These are phyloP conservation scores for Umbelopsis isabellina DNA, from an alignment of 192 early-diverging fungal genomes.

Conservation along the genomic window DNA sequence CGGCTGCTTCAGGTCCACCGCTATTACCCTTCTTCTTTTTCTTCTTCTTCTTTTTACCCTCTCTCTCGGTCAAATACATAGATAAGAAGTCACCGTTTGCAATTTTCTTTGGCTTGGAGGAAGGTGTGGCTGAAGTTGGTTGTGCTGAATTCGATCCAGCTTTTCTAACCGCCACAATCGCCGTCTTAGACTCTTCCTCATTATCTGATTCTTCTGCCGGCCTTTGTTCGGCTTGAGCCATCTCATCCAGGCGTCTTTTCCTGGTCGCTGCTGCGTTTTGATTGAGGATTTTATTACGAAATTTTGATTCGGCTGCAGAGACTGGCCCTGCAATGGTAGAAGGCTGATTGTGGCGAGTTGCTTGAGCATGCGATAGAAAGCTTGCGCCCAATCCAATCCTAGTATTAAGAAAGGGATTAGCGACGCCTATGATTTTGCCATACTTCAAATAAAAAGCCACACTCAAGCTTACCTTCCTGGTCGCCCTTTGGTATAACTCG, in stretches of 20 bases:
- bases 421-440: background rate
- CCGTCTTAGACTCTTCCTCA: slow-evolving; percentile 42
- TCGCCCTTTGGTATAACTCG: slow-evolving; percentile 34
- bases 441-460: background rate
- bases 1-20: slow-evolving; percentile 20
- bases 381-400: slow-evolving; percentile 58
- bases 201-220: slow-evolving; percentile 38
- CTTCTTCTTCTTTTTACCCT: slow-evolving; percentile 51
- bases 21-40: slow-evolving; percentile 40
- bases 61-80: slow-evolving; percentile 51
- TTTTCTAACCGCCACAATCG: slow-evolving; percentile 42
- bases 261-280: slow-evolving; percentile 41
- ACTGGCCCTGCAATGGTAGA: slow-evolving; percentile 27
- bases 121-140: slow-evolving; percentile 34
- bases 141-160: slow-evolving; percentile 27
- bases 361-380: slow-evolving; percentile 53
- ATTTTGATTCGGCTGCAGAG: slow-evolving; percentile 38
- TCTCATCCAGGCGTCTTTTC: slow-evolving; percentile 28
- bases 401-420: background rate
- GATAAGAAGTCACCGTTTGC: slow-evolving; percentile 50
- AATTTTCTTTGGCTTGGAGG: slow-evolving; percentile 38
- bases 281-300: slow-evolving; percentile 46
- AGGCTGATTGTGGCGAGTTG: slow-evolving; percentile 45
- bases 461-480: slow-evolving; percentile 38
- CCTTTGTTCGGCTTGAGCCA: slow-evolving; percentile 24